Conservation (phyloP, 176 grass and related monocot genomes). For the Carex parvula region DNA sequence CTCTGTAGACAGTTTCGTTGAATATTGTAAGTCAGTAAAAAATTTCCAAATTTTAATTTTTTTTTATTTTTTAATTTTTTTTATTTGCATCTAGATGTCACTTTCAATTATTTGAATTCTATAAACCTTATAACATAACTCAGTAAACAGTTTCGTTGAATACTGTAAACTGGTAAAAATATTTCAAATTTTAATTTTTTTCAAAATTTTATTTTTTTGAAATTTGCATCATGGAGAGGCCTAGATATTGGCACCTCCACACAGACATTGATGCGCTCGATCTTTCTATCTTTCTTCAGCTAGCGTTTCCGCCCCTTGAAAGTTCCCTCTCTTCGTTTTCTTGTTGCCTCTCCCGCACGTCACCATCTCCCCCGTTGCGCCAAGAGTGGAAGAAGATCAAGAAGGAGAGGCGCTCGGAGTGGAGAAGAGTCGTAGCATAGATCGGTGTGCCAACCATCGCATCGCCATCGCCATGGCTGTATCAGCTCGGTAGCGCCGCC, state of each 20-base stretch:
- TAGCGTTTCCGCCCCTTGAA: slow-evolving; percentile 89
- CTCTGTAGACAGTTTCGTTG: too few relatives aligned
- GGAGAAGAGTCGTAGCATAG: slow-evolving; percentile 14
- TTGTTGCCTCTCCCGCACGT: slow-evolving; percentile 92
- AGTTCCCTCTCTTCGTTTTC: slow-evolving; percentile 91
- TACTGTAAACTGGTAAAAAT: too few relatives aligned
- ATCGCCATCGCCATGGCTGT: slow-evolving; percentile 41
- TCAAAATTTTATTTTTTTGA: too few relatives aligned
- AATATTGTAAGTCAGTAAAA: too few relatives aligned
- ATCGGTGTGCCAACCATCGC: slow-evolving; percentile 39
- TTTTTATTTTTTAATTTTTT: too few relatives aligned
- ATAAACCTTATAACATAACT: too few relatives aligned
- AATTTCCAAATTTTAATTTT: too few relatives aligned
- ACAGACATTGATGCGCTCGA: slow-evolving; percentile 91
- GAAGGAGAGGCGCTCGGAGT: neutral
- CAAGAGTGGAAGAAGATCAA: neutral
- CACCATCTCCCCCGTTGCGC: slow-evolving; percentile 40
- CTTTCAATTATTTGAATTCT: too few relatives aligned
- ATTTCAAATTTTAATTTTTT: too few relatives aligned
- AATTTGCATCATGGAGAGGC: slow-evolving; percentile 75
- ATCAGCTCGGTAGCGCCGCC: slow-evolving; percentile 35
- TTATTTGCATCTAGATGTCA: too few relatives aligned
- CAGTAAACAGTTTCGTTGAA: too few relatives aligned
- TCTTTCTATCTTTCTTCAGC: slow-evolving; percentile 82
- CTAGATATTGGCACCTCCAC: slow-evolving; percentile 45